Evolutionary conservation across 108 stramenopile species (phyloP), one percentile per base, ranked within the genome.

Genomic region (Epithemia pelagica): DNA sequence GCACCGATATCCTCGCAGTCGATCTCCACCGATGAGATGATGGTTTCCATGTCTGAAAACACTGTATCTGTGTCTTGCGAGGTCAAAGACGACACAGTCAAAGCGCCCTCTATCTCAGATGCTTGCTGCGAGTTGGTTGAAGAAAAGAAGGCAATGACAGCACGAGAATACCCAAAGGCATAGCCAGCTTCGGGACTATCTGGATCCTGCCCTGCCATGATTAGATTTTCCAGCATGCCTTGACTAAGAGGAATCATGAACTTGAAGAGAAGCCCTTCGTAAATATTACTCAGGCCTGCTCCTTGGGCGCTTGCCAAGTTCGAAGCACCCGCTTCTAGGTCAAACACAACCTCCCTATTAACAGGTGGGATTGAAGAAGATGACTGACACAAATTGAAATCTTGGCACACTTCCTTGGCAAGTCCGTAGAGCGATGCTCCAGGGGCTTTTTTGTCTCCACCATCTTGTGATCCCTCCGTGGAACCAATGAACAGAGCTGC

Each of bases 401-500:
- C 64, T 23, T 28, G 59, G 54, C 83, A 84, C 1, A 78, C n/a
- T 1, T 73, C 69, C 26, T 82, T 74, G 52, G 83, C 79, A 20
- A 68, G 31, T 15, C 72, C 56, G 53, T 68, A 83, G 2, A 82
- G 59, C 0, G 78, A 61, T 18, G 66, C 71, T 30, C 77, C 76
- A 31, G 32, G 32, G 31, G 67, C 62, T 0, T 25, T 32, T 46
- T 46, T 46, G 18, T 60, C 66, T 22, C 77, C 72, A 15, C 33
- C 58, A 30, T 33, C 61, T 8, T 22, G 1, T 20, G 26, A 3
- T 15, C 83, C 86, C 75, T 88, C 86, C 62, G 70, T 75, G 21
- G 77, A 74, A 26, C 86, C 86, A 31, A 84, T 64, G 57, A 69
- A 83, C 23, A 71, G 69, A 23, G 82, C 72, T 57, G 69, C 86